Base-by-base conservation (phyloP, 352 stramenopile genomes). In the Globisporangium nagaii region DNA sequence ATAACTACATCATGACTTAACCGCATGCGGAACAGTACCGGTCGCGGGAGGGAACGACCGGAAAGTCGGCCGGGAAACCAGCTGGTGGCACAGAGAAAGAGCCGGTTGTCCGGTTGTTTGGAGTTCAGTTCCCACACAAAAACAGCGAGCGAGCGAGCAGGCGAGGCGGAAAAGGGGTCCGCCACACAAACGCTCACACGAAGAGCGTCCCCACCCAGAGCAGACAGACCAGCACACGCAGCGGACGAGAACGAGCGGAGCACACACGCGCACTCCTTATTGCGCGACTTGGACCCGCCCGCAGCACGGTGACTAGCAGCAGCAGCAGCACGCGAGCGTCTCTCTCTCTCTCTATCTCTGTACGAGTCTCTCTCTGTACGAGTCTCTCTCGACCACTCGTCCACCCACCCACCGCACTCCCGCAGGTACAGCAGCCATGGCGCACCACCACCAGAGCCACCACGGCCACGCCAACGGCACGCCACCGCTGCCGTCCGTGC, bases 401-500 rank as follows among this genome's bases (percentile, higher is more conserved):
- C n/a, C n/a, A n/a, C n/a, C n/a, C n/a, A n/a, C n/a, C n/a, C 35
- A 36, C 24, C 30, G 13, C 25, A 49, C 7, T 4, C 15, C 20
- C 4, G 31, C 37, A 43, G 37, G n/a, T 43, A 30, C 39, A 42
- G n/a, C 36, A 42, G 17, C 36, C 4, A 32, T 25, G 27, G 25
- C 25, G 15, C 42, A 35, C 7, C 42, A 27, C 2, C 22, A 31
- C 27, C 43, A 50, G 15, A 22, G 24, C 7, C 42, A 27, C 2
- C 22, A 31, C 27, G 27, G 37, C 43, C 30, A 37, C 43, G 36
- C 31, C 25, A 37, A 25, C 10, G 43, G 43, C 43, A 50, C 43
- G 27, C 43, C 43, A 27, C 27, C 53, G 53, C 53, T 60, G 25
- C 53, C 53, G 25, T 44, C 43, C 32, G 53, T 60, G 34, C 53